Base-by-base conservation (phyloP, 441 rosid genomes). In the Pelargonium australe region DNA sequence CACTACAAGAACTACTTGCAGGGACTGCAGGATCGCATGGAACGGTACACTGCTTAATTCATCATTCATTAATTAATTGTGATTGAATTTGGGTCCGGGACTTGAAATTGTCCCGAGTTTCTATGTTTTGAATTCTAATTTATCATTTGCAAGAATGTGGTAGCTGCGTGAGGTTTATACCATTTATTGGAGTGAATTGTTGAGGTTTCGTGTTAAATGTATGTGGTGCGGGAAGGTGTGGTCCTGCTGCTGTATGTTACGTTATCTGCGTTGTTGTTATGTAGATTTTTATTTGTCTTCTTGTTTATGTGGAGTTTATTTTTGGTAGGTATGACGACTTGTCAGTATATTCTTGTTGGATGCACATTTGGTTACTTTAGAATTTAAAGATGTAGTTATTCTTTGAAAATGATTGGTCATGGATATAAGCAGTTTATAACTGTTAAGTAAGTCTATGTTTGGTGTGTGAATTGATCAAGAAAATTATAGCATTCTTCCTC, bases 11-110 rank as follows among this genome's bases (percentile, higher is more conserved):
- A 93, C 68, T 72, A 89, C 81, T 81, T 84, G 78, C 98, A 93
- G 84, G 97, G 97, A 67, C 73, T 93, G 70, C 97, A 85, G 80
- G 96, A 93, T 75, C 97, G 98, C 51, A 85, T 75, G 83, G 98
- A 93, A 68, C 87, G 98, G 97, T 93, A 60, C 31, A 23, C 37
- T 31, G 37, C 3, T 31, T 31, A 0, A 31, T 31, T 31, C 37
- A 31, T 3, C 37, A 31, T 31, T 31, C 37, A 31, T 31, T 31
- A 3, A 31, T 31, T 31, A 3, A 31, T 31, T 31, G 37, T 31
- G 37, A 31, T 55, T 55, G 9, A n/a, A 55, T 55, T 51, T 51
- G 1, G 58, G 6, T n/a, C 58, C 0, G 20, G n/a, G 3, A 1
- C 58, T 51, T 51, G 58, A n/a, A 51, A 51, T n/a, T 51, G 8